A percentile compares a stretch with the other conserved stretches of the same genome.
Evolutionary conservation across 257 asterid genomes (phyloP).

Genomic region (Eustoma russellianum): DNA sequence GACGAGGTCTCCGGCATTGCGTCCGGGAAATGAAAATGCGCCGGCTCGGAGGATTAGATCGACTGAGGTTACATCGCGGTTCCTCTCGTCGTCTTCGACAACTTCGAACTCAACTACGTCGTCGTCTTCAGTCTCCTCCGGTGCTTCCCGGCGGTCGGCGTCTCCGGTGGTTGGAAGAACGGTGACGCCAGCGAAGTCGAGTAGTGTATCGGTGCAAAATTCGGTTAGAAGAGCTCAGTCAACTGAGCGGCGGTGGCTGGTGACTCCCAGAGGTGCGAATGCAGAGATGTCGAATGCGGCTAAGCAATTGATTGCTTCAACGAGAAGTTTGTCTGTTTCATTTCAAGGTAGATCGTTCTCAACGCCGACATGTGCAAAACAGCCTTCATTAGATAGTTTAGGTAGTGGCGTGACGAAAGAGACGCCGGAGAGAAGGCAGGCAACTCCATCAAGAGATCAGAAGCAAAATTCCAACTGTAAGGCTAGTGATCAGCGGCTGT

Average conservation of each 20-base stretch:
- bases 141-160: slow-evolving; percentile 32
- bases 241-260: slow-evolving; percentile 27
- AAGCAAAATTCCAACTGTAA: slow-evolving; percentile 42
- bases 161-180: slow-evolving; percentile 40
- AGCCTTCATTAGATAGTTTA: slow-evolving; percentile 30
- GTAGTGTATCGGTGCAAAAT: slow-evolving; percentile 19
- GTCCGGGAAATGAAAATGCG: slow-evolving; percentile 51
- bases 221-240: slow-evolving; percentile 20
- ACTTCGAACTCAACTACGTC: slow-evolving; percentile 43
- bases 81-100: slow-evolving; percentile 50
- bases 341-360: slow-evolving; percentile 77
- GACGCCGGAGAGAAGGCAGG: slow-evolving; percentile 68
- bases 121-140: slow-evolving; percentile 44
- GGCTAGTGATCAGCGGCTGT: slow-evolving; percentile 57
- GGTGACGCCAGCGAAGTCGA: slow-evolving; percentile 15
- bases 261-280: slow-evolving; percentile 20
- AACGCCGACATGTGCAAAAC: slow-evolving; percentile 43
- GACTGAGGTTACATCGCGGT: slow-evolving; percentile 56
- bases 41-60: slow-evolving; percentile 44
- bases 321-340: slow-evolving; percentile 67
- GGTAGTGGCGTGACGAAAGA: slow-evolving; percentile 33
- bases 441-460: slow-evolving; percentile 53
- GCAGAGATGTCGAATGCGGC: slow-evolving; percentile 52
- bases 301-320: slow-evolving; percentile 45
- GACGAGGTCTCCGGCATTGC: slow-evolving; percentile 54